Evolutionary conservation across 371 early-diverging fungal genomes (phyloP).

Genomic region (Mortierella sp.): DNA sequence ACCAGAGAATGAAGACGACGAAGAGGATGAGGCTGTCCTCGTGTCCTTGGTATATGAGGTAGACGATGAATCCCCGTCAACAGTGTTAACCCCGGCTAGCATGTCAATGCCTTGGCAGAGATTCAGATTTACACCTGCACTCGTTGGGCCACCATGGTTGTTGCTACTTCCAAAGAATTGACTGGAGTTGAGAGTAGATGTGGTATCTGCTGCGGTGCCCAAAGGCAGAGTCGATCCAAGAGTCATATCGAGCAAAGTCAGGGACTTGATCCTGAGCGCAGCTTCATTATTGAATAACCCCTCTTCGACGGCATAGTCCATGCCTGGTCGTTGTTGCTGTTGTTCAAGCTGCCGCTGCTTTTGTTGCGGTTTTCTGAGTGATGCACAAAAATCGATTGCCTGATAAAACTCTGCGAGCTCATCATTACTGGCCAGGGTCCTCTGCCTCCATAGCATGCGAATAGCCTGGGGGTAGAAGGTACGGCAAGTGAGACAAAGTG

Average conservation of each 20-base stretch:
- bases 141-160: conserved; percentile 6
- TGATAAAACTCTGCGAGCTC: conserved; percentile 48
- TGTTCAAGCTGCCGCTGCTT: conserved; percentile 37
- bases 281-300: conserved; percentile 47
- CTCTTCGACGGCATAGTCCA: conserved; percentile 43
- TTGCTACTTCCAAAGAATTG: conserved; percentile 49
- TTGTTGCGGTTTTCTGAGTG: conserved; percentile 41
- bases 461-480: conserved; percentile 54
- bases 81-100: conserved; percentile 13
- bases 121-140: conserved; percentile 21
- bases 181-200: conserved; percentile 18
- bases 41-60: conserved; percentile 19
- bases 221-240: conserved; percentile 27
- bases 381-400: conserved; percentile 49
- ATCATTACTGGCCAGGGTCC: conserved; percentile 48
- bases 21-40: conserved; percentile 14
- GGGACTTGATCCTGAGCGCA: conserved; percentile 50
- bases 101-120: conserved; percentile 40
- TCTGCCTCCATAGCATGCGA: conserved; percentile 53
- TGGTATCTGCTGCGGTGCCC: conserved; percentile 10
- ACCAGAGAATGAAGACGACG: conserved; percentile 23
- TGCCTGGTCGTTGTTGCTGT: conserved; percentile 13
- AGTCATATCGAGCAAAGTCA: conserved; percentile 50
- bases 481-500: conserved; percentile 51
- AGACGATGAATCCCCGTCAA: conserved; percentile 9